Evolutionary conservation across 1,284 basidiomycete species (phyloP).

Genomic region (Singerocomus rubriflavus): DNA sequence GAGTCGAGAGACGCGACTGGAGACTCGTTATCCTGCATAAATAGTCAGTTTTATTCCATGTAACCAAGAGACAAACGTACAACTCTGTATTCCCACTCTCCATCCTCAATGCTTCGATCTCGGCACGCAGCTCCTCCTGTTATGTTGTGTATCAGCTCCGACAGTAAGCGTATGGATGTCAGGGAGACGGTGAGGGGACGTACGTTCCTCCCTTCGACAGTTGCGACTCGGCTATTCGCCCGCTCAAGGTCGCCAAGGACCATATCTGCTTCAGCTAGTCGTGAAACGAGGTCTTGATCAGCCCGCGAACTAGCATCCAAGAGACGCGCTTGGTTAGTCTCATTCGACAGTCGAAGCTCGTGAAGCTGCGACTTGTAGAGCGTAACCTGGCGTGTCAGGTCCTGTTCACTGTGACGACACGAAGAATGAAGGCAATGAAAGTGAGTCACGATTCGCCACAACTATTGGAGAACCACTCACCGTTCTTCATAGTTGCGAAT

Average conservation of each 20-base stretch:
- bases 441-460: conserved; percentile 3
- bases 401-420: conserved; percentile 72
- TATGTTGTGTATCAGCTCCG: background rate
- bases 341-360: conserved; percentile 87
- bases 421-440: background rate
- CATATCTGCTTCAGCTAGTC: conserved; percentile 89
- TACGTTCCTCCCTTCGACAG: conserved; percentile 91
- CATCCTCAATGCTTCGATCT: conserved; percentile 85
- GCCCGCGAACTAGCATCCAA: conserved; percentile 86
- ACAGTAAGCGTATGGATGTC: background rate
- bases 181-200: conserved; percentile 18
- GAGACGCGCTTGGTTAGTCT: conserved; percentile 87
- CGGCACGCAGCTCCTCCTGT: conserved; percentile 87
- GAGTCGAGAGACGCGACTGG: conserved; percentile 67
- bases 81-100: conserved; percentile 75
- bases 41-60: background rate
- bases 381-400: conserved; percentile 83
- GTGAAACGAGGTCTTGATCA: conserved; percentile 87
- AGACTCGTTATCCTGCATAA: conserved; percentile 63
- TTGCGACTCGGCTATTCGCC: conserved; percentile 88
- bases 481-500: conserved; percentile 93
- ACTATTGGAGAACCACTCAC: conserved; percentile 44
- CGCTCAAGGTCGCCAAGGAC: conserved; percentile 89
- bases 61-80: conserved; percentile 40
- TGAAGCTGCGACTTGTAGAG: conserved; percentile 85